Percentiles rank a stretch among this genome's conserved stretches.
Conservation (phyloP, 768 basidiomycete genomes). For the Coprinopsis marcescibilis region DNA sequence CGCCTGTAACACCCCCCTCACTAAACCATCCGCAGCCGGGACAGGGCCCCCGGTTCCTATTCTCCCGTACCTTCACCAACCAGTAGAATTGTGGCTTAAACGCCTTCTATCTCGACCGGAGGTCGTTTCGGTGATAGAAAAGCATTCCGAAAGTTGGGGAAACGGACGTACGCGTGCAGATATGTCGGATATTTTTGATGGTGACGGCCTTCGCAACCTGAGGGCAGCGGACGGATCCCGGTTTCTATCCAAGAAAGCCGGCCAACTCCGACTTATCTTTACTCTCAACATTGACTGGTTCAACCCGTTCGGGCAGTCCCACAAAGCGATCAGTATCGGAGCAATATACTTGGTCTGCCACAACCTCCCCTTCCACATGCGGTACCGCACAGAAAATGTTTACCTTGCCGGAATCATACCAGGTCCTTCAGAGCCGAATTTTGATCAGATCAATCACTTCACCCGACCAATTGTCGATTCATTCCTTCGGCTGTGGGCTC, state of each 20-base stretch:
- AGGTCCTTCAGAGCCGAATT: constrained; percentile 18
- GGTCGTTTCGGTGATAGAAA: constrained; percentile 16
- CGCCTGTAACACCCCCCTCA: neutral
- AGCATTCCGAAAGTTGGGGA: neutral
- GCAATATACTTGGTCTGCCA: constrained; percentile 24
- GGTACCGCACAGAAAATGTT: constrained; percentile 14
- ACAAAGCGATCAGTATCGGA: constrained; percentile 16
- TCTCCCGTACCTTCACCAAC: neutral
- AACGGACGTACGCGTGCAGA: neutral
- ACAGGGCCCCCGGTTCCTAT: neutral
- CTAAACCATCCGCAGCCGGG: neutral
- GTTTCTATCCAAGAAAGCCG: constrained; percentile 11
- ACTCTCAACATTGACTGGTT: constrained; percentile 25
- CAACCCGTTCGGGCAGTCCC: constrained; percentile 23
- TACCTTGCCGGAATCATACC: constrained; percentile 21
- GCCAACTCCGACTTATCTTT: constrained; percentile 19
- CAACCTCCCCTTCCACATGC: constrained; percentile 25
- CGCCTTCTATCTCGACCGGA: constrained; percentile 4
- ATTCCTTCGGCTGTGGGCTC: constrained; percentile 22
- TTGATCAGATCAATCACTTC: constrained; percentile 27
- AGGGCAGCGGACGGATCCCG: constrained; percentile 7
- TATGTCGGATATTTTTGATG: constrained; percentile 2
- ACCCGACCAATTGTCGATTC: constrained; percentile 28
- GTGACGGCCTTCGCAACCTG: neutral
- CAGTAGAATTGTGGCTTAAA: neutral